Evolutionary conservation across 805 yeast species (phyloP), one percentile per base, ranked within the genome.

Genomic region (Ogataea philodendri): DNA sequence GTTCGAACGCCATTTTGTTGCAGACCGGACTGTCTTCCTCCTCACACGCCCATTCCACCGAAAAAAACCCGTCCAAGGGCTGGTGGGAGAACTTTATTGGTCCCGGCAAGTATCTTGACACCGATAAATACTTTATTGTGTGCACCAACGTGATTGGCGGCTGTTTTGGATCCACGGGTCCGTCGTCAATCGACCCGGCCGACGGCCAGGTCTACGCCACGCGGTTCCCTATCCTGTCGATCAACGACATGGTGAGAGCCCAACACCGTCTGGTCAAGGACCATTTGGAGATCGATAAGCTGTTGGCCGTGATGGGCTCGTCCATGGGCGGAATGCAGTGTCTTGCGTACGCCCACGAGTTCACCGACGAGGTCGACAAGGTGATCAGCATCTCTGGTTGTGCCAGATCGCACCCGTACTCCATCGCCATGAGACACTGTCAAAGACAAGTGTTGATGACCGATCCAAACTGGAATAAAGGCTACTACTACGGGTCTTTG

Each of bases 301-400:
- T 89, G 16, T 75, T 77, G 58, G 95, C 95, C 2, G 74, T 86
- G 2, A 77, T 89, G 6, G 97, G 97, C 5, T 81, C 95, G 3
- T 85, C 95, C 0, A 85, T 89, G 94, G 97, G 97, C n/a, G 97
- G 96, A n/a, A 87, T 89, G 96, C 96, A 88, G 63, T 80, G 90
- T 7, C 69, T 89, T 37, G 95, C 96, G 0, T 85, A 78, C 59
- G 95, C 87, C 1, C 72, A 77, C 55, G 95, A 84, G 53, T 89
- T 84, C 51, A 84, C 94, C 1, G 80, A 81, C 30, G 74, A 70
- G 37, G 96, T 88, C 3, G 73, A 71, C 5, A 78, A 81, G 35
- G 70, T 89, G 2, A 75, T 87, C 1, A 74, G 85, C n/a, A 84
- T 89, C 18, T 81, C 90, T 26, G 96, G 95, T 3, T 88, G 96